Percentiles rank a stretch among this genome's conserved stretches.
phyloP scores from a whole-genome alignment of 768 basidiomycete species.

The Jaapia argillacea region DNA sequence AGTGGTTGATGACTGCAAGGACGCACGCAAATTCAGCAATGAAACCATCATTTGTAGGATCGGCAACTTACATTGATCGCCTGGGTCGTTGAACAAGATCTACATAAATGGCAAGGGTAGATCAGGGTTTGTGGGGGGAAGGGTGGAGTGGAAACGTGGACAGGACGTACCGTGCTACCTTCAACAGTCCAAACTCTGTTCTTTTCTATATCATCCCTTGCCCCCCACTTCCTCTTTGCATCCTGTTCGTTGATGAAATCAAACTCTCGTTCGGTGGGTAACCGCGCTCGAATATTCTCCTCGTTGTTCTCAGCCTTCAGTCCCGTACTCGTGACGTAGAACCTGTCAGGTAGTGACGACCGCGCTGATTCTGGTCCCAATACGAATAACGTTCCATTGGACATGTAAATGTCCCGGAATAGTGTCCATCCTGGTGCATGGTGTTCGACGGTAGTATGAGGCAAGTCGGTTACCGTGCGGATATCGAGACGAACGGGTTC shows the following conservation, averaged over 20 bases:
- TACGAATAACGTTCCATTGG: conserved; percentile 72
- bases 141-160: no score
- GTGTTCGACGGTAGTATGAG: conserved; percentile 44
- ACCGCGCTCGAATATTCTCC: conserved; percentile 55
- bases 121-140: neutral
- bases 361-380: conserved; percentile 37
- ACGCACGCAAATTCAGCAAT: conserved; percentile 21
- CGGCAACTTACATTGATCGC: conserved; percentile 31
- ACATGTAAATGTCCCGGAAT: conserved; percentile 76
- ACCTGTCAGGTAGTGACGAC: conserved; percentile 33
- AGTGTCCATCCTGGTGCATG: conserved; percentile 83
- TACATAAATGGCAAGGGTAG: neutral
- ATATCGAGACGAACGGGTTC: neutral
- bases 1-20: conserved; percentile 56
- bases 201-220: conserved; percentile 12
- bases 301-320: conserved; percentile 45
- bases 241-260: conserved; percentile 47
- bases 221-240: conserved; percentile 56
- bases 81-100: neutral
- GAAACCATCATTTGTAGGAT: conserved; percentile 63
- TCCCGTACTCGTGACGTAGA: conserved; percentile 60
- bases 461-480: conserved; percentile 19
- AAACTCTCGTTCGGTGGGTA: conserved; percentile 59
- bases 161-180: conserved; percentile 66
- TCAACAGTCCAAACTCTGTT: conserved; percentile 58